These are phyloP conservation scores for Ustulina deusta DNA, from an alignment of 2,329 filamentous ascomycete species.

Conservation along the genomic window DNA sequence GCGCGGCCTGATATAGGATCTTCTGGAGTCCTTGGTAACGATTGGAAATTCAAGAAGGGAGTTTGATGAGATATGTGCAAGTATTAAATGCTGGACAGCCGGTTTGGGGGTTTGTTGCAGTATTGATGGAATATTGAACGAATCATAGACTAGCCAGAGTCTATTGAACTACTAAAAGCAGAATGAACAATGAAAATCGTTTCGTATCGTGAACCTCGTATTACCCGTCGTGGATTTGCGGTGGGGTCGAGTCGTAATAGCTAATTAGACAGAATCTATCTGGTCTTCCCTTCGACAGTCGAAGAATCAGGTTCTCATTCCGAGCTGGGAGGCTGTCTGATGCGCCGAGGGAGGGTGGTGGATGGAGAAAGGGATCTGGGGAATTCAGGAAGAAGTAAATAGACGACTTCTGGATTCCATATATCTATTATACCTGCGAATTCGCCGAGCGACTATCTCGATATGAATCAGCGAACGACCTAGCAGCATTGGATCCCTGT, in stretches of 20 bases:
- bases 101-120: constrained; percentile 37
- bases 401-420: constrained; percentile 44
- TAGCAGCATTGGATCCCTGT: constrained; percentile 32
- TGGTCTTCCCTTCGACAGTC: constrained; percentile 45
- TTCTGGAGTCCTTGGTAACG: constrained; percentile 33
- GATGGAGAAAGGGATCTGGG: constrained; percentile 22
- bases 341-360: constrained; percentile 33
- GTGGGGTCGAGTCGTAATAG: constrained; percentile 43
- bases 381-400: constrained; percentile 34
- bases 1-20: constrained; percentile 38
- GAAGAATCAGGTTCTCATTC: constrained; percentile 45
- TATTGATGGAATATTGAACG: constrained; percentile 42
- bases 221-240: constrained; percentile 41
- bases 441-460: constrained; percentile 28
- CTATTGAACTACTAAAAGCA: constrained; percentile 39
- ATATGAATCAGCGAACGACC: constrained; percentile 32
- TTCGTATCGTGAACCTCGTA: constrained; percentile 47
- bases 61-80: constrained; percentile 44
- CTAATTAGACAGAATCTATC: constrained; percentile 33
- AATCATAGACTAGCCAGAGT: constrained; percentile 50
- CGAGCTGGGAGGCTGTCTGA: constrained; percentile 38
- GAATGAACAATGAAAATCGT: constrained; percentile 42
- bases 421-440: constrained; percentile 45
- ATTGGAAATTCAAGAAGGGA: constrained; percentile 44
- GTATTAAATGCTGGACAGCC: constrained; percentile 47